Base-by-base conservation (phyloP, 495 filamentous ascomycete species). In the Lineolata rhizophorae region DNA sequence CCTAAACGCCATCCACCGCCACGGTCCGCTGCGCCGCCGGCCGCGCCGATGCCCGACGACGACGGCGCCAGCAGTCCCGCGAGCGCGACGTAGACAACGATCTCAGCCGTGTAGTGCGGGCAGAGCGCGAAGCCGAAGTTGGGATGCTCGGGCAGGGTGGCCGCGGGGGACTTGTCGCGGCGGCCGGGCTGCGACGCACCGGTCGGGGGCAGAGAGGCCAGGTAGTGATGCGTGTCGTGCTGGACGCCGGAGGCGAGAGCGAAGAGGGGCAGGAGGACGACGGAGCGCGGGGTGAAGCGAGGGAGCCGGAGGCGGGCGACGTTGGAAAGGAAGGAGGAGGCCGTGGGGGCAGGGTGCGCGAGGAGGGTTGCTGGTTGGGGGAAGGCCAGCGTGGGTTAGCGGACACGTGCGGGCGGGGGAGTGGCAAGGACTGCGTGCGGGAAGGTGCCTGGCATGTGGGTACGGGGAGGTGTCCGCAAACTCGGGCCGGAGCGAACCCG, bases 61-160 rank as follows among this genome's bases (percentile, higher is more conserved):
- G 83, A 39, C 45, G 95, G 94, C 35, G 93, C 68, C 2, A 77
- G 30, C 44, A 80, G 82, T 48, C 95, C 90, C 27, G 74, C 75
- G 0, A 73, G 72, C 95, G 87, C n/a, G 90, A 83, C 18, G 45
- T 95, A 93, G 35, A 93, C 68, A 2, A 77, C 31, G 44, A 79
- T 83, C 48, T 97, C 87, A 29, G 74, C 75, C 0, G 72, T 73
- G 50, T 94, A 97, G 54, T 95, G 87, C n/a, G 90, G 83, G 38
- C 72, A 90, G 6, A 92, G 54, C 12, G 85, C 40, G 19, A 45
- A 53, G 22, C 55, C 55, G 45, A 95, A 97, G 24, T 75, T 44
- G 3, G 72, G 72, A 42, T 74, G 69, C 17, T 51, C 45, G 2
- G 87, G 87, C 2, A 95, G 54, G 12, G 72, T 76, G 48, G 95